These are phyloP conservation scores for Citrullus amarus DNA, from an alignment of 306 rosid species.

Conservation along the genomic window DNA sequence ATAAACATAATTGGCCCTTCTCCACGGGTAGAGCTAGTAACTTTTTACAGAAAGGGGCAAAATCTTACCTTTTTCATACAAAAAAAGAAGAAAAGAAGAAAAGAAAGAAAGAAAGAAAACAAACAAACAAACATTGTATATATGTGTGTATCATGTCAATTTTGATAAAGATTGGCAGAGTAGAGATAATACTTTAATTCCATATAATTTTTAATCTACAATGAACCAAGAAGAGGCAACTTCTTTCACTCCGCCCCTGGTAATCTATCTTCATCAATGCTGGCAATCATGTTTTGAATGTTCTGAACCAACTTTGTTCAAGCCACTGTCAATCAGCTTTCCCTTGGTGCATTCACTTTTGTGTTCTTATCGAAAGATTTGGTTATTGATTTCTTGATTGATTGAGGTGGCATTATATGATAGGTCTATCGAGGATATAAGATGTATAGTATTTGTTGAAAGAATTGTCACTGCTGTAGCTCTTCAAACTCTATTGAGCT, in stretches of 20 bases:
- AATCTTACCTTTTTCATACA: too few species aligned
- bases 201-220: too few species aligned
- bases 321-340: neutral
- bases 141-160: too few species aligned
- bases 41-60: neutral
- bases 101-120: too few species aligned
- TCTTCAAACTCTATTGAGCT: constrained; percentile 36
- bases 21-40: neutral
- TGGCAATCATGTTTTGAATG: neutral
- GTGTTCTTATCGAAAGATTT: neutral
- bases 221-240: neutral
- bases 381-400: constrained; percentile 9
- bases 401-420: neutral
- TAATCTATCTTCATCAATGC: neutral
- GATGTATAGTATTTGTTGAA: constrained; percentile 80
- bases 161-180: too few species aligned
- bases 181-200: too few species aligned
- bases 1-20: neutral
- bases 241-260: neutral
- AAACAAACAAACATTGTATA: too few species aligned
- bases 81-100: too few species aligned
- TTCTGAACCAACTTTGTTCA: neutral
- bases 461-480: constrained; percentile 68
- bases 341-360: neutral
- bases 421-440: constrained; percentile 47